These are phyloP conservation scores for Nematodospora valgi DNA, from an alignment of 805 yeast genomes.

Conservation along the genomic window DNA sequence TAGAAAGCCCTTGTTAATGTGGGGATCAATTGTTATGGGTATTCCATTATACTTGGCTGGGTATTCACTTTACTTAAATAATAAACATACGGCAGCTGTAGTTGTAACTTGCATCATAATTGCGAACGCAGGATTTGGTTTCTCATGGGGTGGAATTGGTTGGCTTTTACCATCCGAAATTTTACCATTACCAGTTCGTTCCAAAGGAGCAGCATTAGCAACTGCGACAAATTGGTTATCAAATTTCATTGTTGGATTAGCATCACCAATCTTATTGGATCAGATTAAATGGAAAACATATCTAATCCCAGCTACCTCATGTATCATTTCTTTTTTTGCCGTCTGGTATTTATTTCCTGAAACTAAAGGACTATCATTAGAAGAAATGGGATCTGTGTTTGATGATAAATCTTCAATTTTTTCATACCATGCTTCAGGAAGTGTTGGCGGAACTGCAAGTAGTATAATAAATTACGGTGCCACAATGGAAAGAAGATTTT, in stretches of 20 bases:
- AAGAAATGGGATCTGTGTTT: slow-evolving; percentile 89
- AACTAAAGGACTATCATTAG: slow-evolving; percentile 82
- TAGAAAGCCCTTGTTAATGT: slow-evolving; percentile 73
- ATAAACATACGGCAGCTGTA: slow-evolving; percentile 54
- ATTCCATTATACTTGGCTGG: slow-evolving; percentile 63
- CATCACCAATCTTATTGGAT: slow-evolving; percentile 84
- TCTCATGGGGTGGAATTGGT: slow-evolving; percentile 93
- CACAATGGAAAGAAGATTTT: slow-evolving; percentile 9
- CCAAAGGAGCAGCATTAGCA: slow-evolving; percentile 86
- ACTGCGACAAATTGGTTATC: slow-evolving; percentile 94
- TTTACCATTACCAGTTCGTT: slow-evolving; percentile 77
- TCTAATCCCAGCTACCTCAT: slow-evolving; percentile 75
- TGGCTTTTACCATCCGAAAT: slow-evolving; percentile 85
- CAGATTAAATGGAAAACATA: slow-evolving; percentile 75
- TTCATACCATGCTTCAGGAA: slow-evolving; percentile 36
- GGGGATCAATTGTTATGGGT: slow-evolving; percentile 82
- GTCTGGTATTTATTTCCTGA: slow-evolving; percentile 81
- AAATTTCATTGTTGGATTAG: slow-evolving; percentile 87
- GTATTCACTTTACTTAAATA: slow-evolving; percentile 39
- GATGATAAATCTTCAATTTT: slow-evolving; percentile 54
- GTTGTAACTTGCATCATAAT: slow-evolving; percentile 77
- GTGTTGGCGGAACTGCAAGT: slow-evolving; percentile 4
- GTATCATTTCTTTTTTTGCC: slow-evolving; percentile 67
- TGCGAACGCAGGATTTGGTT: slow-evolving; percentile 82
- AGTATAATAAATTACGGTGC: slow-evolving; percentile 14